Percentiles rank a stretch among this genome's conserved stretches.
phyloP scores from a whole-genome alignment of 106 monocot genomes.

The Alisma plantagoaquatica region DNA sequence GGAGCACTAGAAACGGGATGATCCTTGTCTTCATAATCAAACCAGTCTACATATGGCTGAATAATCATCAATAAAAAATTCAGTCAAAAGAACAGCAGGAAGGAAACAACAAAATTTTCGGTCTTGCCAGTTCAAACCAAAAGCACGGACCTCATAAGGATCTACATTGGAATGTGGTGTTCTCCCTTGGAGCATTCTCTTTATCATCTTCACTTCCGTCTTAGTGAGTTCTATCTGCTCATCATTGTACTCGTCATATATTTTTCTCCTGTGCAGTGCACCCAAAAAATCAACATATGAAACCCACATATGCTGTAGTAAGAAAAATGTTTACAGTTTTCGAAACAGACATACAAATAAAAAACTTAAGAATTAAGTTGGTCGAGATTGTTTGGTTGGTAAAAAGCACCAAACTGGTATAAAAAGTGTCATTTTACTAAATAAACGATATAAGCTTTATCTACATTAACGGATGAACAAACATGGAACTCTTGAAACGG shows the following conservation, averaged over 20 bases:
- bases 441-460: too few relatives aligned
- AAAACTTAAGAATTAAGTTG: background rate
- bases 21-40: conserved; percentile 82
- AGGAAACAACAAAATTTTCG: background rate
- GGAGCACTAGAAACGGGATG: conserved; percentile 92
- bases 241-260: conserved; percentile 95
- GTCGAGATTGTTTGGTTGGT: background rate
- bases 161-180: conserved; percentile 82
- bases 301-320: background rate
- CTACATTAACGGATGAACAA: too few relatives aligned
- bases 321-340: background rate
- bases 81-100: background rate
- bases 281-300: background rate
- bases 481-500: too few relatives aligned
- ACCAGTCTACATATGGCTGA: conserved; percentile 97
- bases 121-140: background rate
- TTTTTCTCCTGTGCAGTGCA: conserved; percentile 82
- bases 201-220: conserved; percentile 56
- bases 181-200: conserved; percentile 55
- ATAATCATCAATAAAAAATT: conserved; percentile 2
- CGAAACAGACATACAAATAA: background rate
- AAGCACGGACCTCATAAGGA: conserved; percentile 70
- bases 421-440: too few relatives aligned
- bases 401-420: too few relatives aligned
- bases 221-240: conserved; percentile 90